phyloP scores from a whole-genome alignment of 2,329 filamentous ascomycete genomes.

The Alternaria alternata region DNA sequence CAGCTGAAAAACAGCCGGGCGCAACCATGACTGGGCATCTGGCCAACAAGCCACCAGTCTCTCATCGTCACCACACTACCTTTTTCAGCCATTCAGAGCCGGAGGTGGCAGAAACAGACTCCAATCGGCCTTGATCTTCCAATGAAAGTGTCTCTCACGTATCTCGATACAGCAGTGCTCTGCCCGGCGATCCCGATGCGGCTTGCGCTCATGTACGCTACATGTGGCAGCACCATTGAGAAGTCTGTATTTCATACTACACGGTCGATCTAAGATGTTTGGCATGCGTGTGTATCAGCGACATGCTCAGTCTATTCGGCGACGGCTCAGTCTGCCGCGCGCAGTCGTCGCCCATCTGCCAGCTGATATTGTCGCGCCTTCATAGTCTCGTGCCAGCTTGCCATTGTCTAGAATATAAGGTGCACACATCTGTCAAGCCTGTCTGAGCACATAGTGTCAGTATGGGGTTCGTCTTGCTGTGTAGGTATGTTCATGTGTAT shows the following conservation, averaged over 20 bases:
- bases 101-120: background rate
- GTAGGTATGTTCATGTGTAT: no score
- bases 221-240: background rate
- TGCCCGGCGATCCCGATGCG: background rate
- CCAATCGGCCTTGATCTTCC: background rate
- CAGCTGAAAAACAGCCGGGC: background rate
- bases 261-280: background rate
- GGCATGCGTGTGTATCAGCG: background rate
- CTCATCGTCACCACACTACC: background rate
- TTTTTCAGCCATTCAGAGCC: constrained; percentile 1
- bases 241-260: background rate
- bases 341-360: background rate
- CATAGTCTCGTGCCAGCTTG: no score
- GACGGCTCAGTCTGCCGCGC: background rate
- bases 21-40: background rate
- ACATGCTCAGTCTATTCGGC: background rate
- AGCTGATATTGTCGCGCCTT: no score
- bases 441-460: no score
- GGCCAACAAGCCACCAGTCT: constrained; percentile 2
- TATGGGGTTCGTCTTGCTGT: no score
- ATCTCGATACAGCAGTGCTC: background rate
- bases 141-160: background rate
- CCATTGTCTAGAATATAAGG: no score
- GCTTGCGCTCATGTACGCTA: background rate
- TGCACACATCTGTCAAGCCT: no score